These are phyloP conservation scores for Sclerospora graminicola DNA, from an alignment of 352 stramenopile species.

Conservation along the genomic window DNA sequence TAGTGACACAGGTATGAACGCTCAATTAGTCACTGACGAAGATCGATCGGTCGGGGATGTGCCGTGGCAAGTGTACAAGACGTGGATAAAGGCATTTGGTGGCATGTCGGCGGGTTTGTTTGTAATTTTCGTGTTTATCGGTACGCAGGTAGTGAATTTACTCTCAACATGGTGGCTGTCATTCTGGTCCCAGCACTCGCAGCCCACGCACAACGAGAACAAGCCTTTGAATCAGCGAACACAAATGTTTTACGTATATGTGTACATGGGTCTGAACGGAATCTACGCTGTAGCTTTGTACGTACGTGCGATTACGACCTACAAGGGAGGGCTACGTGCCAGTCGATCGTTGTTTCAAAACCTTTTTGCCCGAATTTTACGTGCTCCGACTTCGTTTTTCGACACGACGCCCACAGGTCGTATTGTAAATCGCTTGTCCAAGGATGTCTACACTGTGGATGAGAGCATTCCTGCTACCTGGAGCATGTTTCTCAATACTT, in stretches of 20 bases:
- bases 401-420: conserved; percentile 71
- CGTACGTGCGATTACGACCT: conserved; percentile 45
- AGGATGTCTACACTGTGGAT: conserved; percentile 74
- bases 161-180: conserved; percentile 57
- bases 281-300: conserved; percentile 54
- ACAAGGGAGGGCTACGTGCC: conserved; percentile 45
- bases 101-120: conserved; percentile 32
- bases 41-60: conserved; percentile 55
- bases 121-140: conserved; percentile 37
- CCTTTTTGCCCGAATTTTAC: conserved; percentile 87
- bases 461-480: conserved; percentile 58
- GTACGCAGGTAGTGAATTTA: conserved; percentile 38
- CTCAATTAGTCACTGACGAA: conserved; percentile 53
- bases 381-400: conserved; percentile 68
- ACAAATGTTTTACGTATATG: conserved; percentile 73
- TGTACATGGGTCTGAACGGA: conserved; percentile 70
- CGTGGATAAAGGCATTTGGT: conserved; percentile 59
- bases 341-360: conserved; percentile 45
- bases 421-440: conserved; percentile 72
- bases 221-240: conserved; percentile 17
- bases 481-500: conserved; percentile 61
- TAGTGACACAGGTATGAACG: conserved; percentile 20
- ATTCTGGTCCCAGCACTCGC: conserved; percentile 29
- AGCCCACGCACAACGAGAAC: conserved; percentile 6
- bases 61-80: conserved; percentile 49